Conservation (phyloP, 768 basidiomycete species). For the Erythrobasidium yunnanense region DNA sequence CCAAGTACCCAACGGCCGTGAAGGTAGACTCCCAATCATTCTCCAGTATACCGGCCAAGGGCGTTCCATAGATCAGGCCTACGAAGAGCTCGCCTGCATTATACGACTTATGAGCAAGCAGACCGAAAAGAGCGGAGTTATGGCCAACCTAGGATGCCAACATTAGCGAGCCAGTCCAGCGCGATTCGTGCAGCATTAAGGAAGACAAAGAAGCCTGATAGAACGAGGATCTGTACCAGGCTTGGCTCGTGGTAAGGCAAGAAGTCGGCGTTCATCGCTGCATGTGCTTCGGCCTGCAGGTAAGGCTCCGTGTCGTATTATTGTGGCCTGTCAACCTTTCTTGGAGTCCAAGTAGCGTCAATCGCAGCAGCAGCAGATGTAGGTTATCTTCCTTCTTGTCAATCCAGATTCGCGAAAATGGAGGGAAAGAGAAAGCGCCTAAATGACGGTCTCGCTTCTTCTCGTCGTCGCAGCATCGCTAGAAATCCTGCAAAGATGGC, state of each 20-base stretch:
- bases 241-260: slow-evolving; percentile 42
- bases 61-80: slow-evolving; percentile 52
- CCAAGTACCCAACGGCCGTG: slow-evolving; percentile 47
- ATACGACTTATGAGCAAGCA: not conserved
- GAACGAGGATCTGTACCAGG: slow-evolving; percentile 44
- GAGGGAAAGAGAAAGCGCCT: too few relatives aligned
- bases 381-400: too few relatives aligned
- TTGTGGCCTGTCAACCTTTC: too few relatives aligned
- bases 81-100: slow-evolving; percentile 48
- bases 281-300: too few relatives aligned
- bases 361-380: too few relatives aligned
- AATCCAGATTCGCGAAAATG: too few relatives aligned
- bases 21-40: slow-evolving; percentile 46
- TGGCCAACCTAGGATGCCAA: slow-evolving; percentile 44
- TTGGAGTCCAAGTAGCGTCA: too few relatives aligned
- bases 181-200: slow-evolving; percentile 48
- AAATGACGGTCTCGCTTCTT: too few relatives aligned
- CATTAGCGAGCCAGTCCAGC: slow-evolving; percentile 45
- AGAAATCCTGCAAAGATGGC: too few relatives aligned
- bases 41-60: slow-evolving; percentile 46
- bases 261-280: too few relatives aligned
- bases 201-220: slow-evolving; percentile 52
- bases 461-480: too few relatives aligned
- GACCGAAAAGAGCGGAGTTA: not conserved
- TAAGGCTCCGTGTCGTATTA: too few relatives aligned